Evolutionary conservation across 345 rosid species (phyloP).

Genomic region (Citrus reticulata): DNA sequence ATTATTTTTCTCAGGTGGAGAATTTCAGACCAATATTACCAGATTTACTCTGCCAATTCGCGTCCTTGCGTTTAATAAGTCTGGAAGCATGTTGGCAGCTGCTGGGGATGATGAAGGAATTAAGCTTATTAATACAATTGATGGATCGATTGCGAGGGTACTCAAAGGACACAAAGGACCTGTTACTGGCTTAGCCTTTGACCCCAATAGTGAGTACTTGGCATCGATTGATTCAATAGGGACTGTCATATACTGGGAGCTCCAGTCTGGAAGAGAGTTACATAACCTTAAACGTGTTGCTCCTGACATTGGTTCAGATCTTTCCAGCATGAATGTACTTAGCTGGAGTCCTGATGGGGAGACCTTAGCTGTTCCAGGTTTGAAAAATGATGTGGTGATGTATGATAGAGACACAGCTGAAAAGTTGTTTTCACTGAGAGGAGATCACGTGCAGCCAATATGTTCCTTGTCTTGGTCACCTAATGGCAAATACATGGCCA

Average conservation of each 20-base stretch:
- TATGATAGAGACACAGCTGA: conserved; percentile 93
- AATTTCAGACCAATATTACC: conserved; percentile 84
- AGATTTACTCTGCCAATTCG: conserved; percentile 93
- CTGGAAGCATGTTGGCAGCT: conserved; percentile 89
- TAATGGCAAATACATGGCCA: conserved; percentile 90
- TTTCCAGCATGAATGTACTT: conserved; percentile 55
- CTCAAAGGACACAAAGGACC: conserved; percentile 87
- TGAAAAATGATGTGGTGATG: conserved; percentile 82
- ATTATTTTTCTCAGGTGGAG: conserved; percentile 57
- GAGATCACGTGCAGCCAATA: conserved; percentile 67
- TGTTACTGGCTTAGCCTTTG: conserved; percentile 78
- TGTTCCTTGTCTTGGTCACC: conserved; percentile 90
- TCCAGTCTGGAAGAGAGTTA: conserved; percentile 57
- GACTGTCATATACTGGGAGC: conserved; percentile 83
- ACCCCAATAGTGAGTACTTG: conserved; percentile 73
- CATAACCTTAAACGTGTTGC: conserved; percentile 66
- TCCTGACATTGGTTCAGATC: conserved; percentile 56
- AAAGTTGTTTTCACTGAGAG: conserved; percentile 73
- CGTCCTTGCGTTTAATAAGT: conserved; percentile 72
- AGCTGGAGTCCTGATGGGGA: conserved; percentile 98
- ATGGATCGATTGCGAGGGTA: conserved; percentile 90
- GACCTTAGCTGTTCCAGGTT: conserved; percentile 80
- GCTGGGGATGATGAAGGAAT: conserved; percentile 99
- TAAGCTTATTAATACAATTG: conserved; percentile 85
- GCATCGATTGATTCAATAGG: conserved; percentile 86